A percentile compares a stretch with the other conserved stretches of the same genome.
Evolutionary conservation across 2,329 filamentous ascomycete genomes (phyloP).

Genomic region (Monosporascus sp.): DNA sequence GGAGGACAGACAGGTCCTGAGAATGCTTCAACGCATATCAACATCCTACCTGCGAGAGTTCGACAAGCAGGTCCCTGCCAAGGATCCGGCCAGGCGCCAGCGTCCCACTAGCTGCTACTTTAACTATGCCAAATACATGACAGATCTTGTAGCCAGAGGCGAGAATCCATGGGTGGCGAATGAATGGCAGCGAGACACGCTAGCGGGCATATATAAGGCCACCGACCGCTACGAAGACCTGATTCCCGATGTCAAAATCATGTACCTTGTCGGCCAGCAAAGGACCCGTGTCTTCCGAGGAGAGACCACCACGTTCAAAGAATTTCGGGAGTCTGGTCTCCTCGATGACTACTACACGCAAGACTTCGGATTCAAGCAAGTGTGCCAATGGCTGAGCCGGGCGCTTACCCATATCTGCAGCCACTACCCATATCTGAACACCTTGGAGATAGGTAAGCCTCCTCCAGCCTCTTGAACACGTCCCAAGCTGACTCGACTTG

Average conservation of each 20-base stretch:
- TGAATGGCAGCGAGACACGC: constrained; percentile 9
- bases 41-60: constrained; percentile 10
- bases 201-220: constrained; percentile 3
- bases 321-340: constrained; percentile 9
- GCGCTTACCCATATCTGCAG: constrained; percentile 28
- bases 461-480: too few relatives aligned
- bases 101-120: constrained; percentile 6
- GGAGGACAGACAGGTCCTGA: background rate
- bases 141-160: background rate
- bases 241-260: constrained; percentile 11
- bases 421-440: constrained; percentile 31
- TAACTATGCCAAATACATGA: constrained; percentile 7
- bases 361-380: constrained; percentile 11
- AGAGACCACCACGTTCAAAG: constrained; percentile 10
- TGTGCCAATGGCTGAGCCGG: constrained; percentile 12
- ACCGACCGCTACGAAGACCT: background rate
- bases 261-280: constrained; percentile 11
- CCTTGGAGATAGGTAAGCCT: constrained; percentile 23
- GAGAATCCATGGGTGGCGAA: constrained; percentile 1
- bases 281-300: constrained; percentile 9
- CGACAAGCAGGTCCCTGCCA: constrained; percentile 3
- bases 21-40: constrained; percentile 7
- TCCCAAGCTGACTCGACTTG: too few relatives aligned
- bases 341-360: constrained; percentile 9
- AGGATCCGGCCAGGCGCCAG: constrained; percentile 1